phyloP scores from a whole-genome alignment of 805 yeast genomes.

The Wickerhamomyces canadensis region DNA sequence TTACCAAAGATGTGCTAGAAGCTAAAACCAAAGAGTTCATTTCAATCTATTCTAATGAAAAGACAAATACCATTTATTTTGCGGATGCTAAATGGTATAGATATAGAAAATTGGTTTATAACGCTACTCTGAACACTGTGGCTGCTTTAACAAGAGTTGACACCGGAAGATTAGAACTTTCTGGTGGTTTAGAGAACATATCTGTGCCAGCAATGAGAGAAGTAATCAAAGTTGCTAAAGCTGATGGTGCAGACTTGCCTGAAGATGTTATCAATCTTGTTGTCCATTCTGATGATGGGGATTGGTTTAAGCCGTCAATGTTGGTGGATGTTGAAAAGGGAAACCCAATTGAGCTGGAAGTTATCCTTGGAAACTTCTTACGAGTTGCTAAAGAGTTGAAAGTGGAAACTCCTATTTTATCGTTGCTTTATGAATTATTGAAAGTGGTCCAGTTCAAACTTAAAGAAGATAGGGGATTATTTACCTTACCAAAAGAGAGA shows the following conservation, averaged over 20 bases:
- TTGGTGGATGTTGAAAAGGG: constrained; percentile 55
- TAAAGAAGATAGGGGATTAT: constrained; percentile 47
- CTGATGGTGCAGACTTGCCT: constrained; percentile 52
- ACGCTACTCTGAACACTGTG: constrained; percentile 57
- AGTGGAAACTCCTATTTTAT: constrained; percentile 54
- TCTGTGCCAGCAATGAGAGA: constrained; percentile 60
- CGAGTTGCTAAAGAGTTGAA: constrained; percentile 39
- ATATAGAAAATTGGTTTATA: constrained; percentile 62
- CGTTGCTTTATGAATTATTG: constrained; percentile 52
- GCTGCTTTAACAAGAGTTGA: constrained; percentile 55
- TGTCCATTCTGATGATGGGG: constrained; percentile 47
- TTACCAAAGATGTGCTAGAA: constrained; percentile 25
- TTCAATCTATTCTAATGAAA: constrained; percentile 36
- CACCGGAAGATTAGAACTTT: constrained; percentile 42
- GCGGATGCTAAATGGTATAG: constrained; percentile 45
- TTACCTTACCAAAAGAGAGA: no score
- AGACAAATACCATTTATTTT: constrained; percentile 34
- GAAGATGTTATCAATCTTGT: constrained; percentile 40
- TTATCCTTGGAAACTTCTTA: constrained; percentile 63
- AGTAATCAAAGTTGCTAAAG: constrained; percentile 53
- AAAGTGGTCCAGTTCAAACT: constrained; percentile 55
- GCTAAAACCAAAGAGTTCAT: constrained; percentile 33
- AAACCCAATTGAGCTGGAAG: constrained; percentile 65
- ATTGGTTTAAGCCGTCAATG: constrained; percentile 63
- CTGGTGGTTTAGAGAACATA: constrained; percentile 32